A percentile compares a stretch with the other conserved stretches of the same genome.
phyloP scores from a whole-genome alignment of 2,329 filamentous ascomycete species.

The Ploettnerulaceae sp. region DNA sequence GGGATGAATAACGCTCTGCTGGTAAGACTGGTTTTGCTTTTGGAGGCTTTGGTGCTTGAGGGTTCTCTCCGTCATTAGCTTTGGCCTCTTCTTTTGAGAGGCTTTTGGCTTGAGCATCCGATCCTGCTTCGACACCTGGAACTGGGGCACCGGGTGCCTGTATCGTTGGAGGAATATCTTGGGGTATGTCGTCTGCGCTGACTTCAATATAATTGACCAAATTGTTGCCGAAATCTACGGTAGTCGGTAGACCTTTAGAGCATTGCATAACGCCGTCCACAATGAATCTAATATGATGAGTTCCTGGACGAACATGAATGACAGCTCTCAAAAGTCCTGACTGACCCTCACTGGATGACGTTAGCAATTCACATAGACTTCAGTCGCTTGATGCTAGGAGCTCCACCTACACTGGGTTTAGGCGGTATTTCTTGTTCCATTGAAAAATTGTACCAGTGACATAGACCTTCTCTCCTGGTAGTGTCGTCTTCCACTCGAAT shows the following conservation, averaged over 20 bases:
- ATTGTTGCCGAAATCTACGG: constrained; percentile 96
- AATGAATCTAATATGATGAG: constrained; percentile 94
- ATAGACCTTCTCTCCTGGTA: constrained; percentile 84
- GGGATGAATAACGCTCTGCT: constrained; percentile 59
- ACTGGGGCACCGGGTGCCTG: constrained; percentile 24
- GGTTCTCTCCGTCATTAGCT: constrained; percentile 34
- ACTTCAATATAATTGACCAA: constrained; percentile 98
- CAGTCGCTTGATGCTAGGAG: background rate
- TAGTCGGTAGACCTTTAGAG: constrained; percentile 81
- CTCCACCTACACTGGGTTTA: constrained; percentile 69
- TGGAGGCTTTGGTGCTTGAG: constrained; percentile 35
- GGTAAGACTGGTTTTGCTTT: constrained; percentile 53
- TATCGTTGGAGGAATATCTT: constrained; percentile 33
- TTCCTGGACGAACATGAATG: constrained; percentile 83
- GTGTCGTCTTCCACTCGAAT: constrained; percentile 73
- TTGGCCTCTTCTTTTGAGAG: constrained; percentile 26
- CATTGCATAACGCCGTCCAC: constrained; percentile 92
- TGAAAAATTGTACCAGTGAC: constrained; percentile 96
- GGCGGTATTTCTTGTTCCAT: constrained; percentile 90
- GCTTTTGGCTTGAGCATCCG: constrained; percentile 15
- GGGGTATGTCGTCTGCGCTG: constrained; percentile 63
- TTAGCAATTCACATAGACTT: constrained; percentile 6
- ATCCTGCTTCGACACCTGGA: constrained; percentile 8
- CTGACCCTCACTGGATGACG: constrained; percentile 35
- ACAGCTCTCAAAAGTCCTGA: constrained; percentile 68